These are phyloP conservation scores for Patellaria atrata DNA, from an alignment of 495 filamentous ascomycete genomes.

Conservation along the genomic window DNA sequence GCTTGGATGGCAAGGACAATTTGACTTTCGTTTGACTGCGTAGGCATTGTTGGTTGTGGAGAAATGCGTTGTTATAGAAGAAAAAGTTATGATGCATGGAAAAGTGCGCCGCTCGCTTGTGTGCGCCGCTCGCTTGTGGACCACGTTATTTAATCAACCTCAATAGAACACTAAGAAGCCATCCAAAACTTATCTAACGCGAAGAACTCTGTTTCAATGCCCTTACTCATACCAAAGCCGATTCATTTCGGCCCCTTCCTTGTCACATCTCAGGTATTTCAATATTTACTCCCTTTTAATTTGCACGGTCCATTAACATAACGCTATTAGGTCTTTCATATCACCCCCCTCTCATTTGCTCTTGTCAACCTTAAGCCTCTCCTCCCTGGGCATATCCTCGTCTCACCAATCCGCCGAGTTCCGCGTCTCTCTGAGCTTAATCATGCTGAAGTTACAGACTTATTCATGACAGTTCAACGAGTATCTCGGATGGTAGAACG, in stretches of 20 bases:
- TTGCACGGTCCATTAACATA: neutral
- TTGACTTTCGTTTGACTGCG: too few relatives aligned
- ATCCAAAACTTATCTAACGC: neutral
- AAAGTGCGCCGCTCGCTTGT: too few relatives aligned
- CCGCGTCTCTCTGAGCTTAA: constrained; percentile 64
- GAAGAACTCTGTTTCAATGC: constrained; percentile 5
- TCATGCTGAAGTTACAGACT: constrained; percentile 57
- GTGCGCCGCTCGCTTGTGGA: too few relatives aligned
- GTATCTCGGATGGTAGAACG: constrained; percentile 65
- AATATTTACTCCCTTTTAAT: neutral
- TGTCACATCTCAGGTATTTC: constrained; percentile 18
- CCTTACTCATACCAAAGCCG: constrained; percentile 17
- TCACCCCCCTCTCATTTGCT: constrained; percentile 62
- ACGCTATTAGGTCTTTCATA: constrained; percentile 45
- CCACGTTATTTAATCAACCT: too few relatives aligned
- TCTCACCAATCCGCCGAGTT: constrained; percentile 51
- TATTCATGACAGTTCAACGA: constrained; percentile 71
- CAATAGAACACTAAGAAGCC: too few relatives aligned
- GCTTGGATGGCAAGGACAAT: constrained; percentile 1
- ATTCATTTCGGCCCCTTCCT: constrained; percentile 21
- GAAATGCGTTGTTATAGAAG: too few relatives aligned
- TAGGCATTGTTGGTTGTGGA: too few relatives aligned
- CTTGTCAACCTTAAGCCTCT: constrained; percentile 92
- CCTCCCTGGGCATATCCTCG: constrained; percentile 82
- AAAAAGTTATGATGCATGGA: too few relatives aligned